Evolutionary conservation across 2,329 filamentous ascomycete genomes (phyloP), one percentile per base, ranked within the genome.

Genomic region (Calonectria pseudoreteaudii): DNA sequence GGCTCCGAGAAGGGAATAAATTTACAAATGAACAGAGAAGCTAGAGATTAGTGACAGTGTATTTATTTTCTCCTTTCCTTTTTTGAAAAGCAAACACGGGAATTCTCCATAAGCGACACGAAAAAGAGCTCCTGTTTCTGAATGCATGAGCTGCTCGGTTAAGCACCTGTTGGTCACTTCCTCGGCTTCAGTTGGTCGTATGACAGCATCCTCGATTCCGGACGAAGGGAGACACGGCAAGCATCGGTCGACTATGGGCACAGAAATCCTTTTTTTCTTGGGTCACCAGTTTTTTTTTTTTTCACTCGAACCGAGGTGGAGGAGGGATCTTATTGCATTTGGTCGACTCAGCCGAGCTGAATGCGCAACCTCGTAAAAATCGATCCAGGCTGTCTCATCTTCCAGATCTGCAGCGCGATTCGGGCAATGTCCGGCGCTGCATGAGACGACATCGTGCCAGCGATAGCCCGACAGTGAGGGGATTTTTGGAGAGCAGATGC

Each of bases 171-270:
- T 62, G 58, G 47, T 14, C 11, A 47, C 28, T 53, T 31, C 20
- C 58, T 34, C 36, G 58, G 50, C 49, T 20, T 31, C n/a, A n/a
- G 28, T 65, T 58, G 47, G 50, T 68, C 70, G 65, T 72, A 72
- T 49, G 65, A 72, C 44, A 36, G 8, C 20, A 31, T 11, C 30
- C 44, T 23, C 23, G 20, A 10, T 36, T 28, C 53, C 64, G 64
- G 70, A 23, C 28, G 64, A 72, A 68, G 11, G 70, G 70, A 68
- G 34, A 16, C 8, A n/a, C 8, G 44, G 14, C 16, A 8, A 18
- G 28, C 20, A 31, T 64, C 70, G 30, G 56, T 41, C 44, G 47
- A 47, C 28, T 36, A 9, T 28, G 38, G 18, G 36, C 49, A n/a
- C 14, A 36, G 60, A 49, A 31, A 23, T 41, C 26, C 65, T 41